Base-by-base conservation (phyloP, 345 rosid species). In the Draba incana region DNA sequence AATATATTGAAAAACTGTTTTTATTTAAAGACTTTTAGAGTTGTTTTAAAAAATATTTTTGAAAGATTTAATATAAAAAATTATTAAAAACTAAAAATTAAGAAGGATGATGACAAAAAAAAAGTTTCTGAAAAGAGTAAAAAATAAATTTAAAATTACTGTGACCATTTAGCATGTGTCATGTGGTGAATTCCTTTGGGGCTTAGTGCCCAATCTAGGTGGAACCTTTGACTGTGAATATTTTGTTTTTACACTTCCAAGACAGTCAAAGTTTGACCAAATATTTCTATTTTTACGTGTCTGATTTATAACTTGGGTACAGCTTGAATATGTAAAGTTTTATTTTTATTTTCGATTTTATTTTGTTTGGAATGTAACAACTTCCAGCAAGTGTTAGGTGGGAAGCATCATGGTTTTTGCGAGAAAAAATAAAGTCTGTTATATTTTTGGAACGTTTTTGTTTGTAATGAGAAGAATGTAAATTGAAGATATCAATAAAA, bases 241-340 rank as follows among this genome's bases (percentile, higher is more conserved):
- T 16, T 67, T 71, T 38, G 49, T 25, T 70, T 61, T 56, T 62
- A 55, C 78, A 33, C 23, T 62, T 46, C 70, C 78, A 63, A 75
- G 78, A 48, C 27, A 47, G 75, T 75, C 78, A 75, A 75, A 68
- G 1, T 75, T 75, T 68, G 78, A 75, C 78, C 65, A 69, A 47
- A 69, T 69, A 55, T 57, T 56, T 75, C 25, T 62, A 41, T 56
- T 62, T 56, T 62, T 68, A 68, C 64, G 46, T 62, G 59, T 75
- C 69, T 7, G 69, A 68, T 62, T 67, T 59, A 44, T 53, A 49
- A 65, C 71, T 53, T 68, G 47, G 58, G 2, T 47, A 68, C 70
- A 75, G 70, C 65, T 75, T 68, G 70, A 52, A 55, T 68, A 47
- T 47, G 57, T 61, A 12, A 25, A 41, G 1, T 3, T 49, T 42